A percentile compares a stretch with the other conserved stretches of the same genome.
Conservation (phyloP, 2,329 filamentous ascomycete species). For the Cladorrhinum sp. region DNA sequence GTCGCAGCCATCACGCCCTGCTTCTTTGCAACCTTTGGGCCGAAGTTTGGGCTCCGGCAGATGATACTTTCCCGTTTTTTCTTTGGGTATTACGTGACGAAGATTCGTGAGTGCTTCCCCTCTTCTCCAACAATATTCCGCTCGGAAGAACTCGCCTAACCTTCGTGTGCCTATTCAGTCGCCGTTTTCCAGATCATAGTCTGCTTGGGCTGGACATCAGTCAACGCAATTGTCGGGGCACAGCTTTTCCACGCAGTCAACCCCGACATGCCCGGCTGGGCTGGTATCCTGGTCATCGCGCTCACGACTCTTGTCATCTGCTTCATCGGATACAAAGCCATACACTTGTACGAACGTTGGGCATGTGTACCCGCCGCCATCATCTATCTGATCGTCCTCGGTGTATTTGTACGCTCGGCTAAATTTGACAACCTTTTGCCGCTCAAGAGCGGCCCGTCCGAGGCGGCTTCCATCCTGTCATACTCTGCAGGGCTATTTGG, state of each 20-base stretch:
- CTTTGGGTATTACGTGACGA: conserved; percentile 70
- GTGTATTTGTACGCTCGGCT: conserved; percentile 64
- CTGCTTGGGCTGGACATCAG: conserved; percentile 71
- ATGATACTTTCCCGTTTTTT: conserved; percentile 78
- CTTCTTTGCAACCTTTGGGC: conserved; percentile 75
- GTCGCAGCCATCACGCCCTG: conserved; percentile 69
- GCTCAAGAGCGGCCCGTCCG: conserved; percentile 56
- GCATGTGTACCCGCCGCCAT: conserved; percentile 71
- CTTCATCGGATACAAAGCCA: conserved; percentile 72
- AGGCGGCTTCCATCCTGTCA: conserved; percentile 61
- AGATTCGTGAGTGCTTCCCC: conserved; percentile 52
- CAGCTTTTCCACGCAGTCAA: conserved; percentile 76
- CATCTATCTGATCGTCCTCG: conserved; percentile 69
- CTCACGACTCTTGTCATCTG: conserved; percentile 65
- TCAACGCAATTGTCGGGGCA: conserved; percentile 77
- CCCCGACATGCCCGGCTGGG: conserved; percentile 63
- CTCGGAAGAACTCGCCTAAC: conserved; percentile 13
- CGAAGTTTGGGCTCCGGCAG: conserved; percentile 70
- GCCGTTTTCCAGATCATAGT: conserved; percentile 68
- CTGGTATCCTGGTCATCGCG: conserved; percentile 72
- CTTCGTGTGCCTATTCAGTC: conserved; percentile 40
- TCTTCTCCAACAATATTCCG: background rate
- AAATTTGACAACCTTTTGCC: conserved; percentile 57
- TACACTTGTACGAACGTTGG: conserved; percentile 74
- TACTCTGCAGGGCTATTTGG: conserved; percentile 66